phyloP scores from a whole-genome alignment of 306 rosid genomes.

The Malus fusca region DNA sequence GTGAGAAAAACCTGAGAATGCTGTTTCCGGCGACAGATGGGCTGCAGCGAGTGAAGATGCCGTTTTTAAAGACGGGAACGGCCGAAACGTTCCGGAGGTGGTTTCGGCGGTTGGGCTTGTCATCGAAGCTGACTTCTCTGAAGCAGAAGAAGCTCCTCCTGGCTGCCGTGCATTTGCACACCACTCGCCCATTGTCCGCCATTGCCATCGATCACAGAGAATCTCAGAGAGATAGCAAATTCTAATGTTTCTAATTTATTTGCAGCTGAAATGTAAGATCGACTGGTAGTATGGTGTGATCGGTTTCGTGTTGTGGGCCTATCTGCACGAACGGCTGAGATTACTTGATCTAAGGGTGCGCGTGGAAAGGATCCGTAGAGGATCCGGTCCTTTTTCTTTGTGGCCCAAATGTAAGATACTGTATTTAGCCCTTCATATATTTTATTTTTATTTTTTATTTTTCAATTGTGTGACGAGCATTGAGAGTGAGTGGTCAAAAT shows the following conservation, averaged over 20 bases:
- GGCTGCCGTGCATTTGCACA: slow-evolving; percentile 3
- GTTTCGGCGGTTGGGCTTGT: slow-evolving; percentile 1
- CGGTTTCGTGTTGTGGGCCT: not conserved
- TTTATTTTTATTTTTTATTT: too few species aligned
- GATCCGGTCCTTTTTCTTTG: too few species aligned
- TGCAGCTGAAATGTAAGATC: not conserved
- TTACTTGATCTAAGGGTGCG: too few species aligned
- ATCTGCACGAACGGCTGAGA: too few species aligned
- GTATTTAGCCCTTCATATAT: too few species aligned
- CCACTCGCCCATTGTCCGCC: slow-evolving; percentile 19
- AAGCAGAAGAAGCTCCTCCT: slow-evolving; percentile 1
- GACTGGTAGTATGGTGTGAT: not conserved
- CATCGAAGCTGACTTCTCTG: slow-evolving; percentile 4
- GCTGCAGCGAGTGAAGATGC: slow-evolving; percentile 1
- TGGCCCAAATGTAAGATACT: too few species aligned
- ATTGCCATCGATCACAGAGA: slow-evolving; percentile 8
- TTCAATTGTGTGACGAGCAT: too few species aligned
- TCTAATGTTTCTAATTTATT: not conserved
- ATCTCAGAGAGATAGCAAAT: not conserved
- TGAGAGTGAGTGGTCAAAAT: too few species aligned
- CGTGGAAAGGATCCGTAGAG: too few species aligned
- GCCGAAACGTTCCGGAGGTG: slow-evolving; percentile 18
- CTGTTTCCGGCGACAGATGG: slow-evolving; percentile 2
- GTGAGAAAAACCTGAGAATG: slow-evolving; percentile 23
- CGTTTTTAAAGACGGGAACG: slow-evolving; percentile 10